These are phyloP conservation scores for Ramaria rubella DNA, from an alignment of 768 basidiomycete genomes.

Conservation along the genomic window DNA sequence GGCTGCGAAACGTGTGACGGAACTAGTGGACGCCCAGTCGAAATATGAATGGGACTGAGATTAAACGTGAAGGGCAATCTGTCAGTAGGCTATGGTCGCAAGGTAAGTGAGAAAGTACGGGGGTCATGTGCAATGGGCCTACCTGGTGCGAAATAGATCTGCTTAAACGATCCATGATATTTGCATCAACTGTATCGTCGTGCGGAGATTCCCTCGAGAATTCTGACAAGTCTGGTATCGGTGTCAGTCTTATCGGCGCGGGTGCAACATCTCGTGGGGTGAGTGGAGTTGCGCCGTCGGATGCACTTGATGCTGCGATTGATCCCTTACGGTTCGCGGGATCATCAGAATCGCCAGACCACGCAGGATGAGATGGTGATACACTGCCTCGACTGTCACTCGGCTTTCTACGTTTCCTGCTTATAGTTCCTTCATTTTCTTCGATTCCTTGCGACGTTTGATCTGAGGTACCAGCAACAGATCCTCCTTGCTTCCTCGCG, in stretches of 20 bases:
- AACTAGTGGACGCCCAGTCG: background rate
- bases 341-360: background rate
- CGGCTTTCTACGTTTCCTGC: constrained; percentile 1
- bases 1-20: background rate
- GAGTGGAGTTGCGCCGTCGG: background rate
- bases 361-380: background rate
- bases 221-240: background rate
- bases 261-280: background rate
- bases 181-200: background rate
- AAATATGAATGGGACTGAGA: background rate
- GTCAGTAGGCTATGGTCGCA: background rate
- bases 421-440: constrained; percentile 11
- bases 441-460: constrained; percentile 18
- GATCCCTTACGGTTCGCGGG: background rate
- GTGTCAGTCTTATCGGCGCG: background rate
- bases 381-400: background rate
- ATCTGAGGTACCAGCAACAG: constrained; percentile 16
- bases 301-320: background rate
- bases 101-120: background rate
- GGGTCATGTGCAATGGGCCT: background rate
- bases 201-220: background rate
- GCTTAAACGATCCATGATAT: background rate
- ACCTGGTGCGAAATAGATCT: background rate
- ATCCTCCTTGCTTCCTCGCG: constrained; percentile 22
- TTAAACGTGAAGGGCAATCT: background rate